These are phyloP conservation scores for Phytophthora melonis DNA, from an alignment of 352 stramenopile species.

Conservation along the genomic window DNA sequence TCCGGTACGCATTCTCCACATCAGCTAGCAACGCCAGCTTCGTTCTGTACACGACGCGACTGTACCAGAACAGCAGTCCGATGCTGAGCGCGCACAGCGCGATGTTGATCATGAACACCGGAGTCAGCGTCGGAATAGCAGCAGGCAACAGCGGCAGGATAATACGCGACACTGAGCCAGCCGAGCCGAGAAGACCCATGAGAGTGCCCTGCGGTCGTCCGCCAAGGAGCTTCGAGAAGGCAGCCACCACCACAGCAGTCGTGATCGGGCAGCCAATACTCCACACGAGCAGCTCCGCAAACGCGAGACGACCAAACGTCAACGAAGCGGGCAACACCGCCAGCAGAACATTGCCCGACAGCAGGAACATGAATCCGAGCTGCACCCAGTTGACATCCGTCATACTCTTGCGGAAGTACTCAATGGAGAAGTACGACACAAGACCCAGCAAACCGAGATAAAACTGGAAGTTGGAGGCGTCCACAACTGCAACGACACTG, in stretches of 20 bases:
- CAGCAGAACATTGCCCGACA: conserved; percentile 66
- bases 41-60: conserved; percentile 58
- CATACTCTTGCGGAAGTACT: conserved; percentile 75
- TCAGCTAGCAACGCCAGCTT: conserved; percentile 60
- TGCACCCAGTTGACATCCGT: conserved; percentile 80
- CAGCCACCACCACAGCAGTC: conserved; percentile 75
- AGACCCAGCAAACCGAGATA: conserved; percentile 79
- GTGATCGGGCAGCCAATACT: conserved; percentile 84
- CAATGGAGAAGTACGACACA: conserved; percentile 82
- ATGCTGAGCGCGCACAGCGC: conserved; percentile 65
- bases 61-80: conserved; percentile 73
- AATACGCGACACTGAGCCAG: conserved; percentile 78
- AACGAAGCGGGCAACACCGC: conserved; percentile 52
- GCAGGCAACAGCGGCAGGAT: conserved; percentile 78
- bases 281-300: conserved; percentile 82
- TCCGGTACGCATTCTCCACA: conserved; percentile 43
- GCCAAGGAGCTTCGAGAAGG: conserved; percentile 83
- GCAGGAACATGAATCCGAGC: conserved; percentile 70
- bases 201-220: conserved; percentile 79
- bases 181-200: conserved; percentile 82
- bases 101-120: conserved; percentile 84
- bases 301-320: conserved; percentile 57
- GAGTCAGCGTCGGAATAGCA: conserved; percentile 68
- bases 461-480: conserved; percentile 88
- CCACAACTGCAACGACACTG: conserved; percentile 60